Percentiles rank a stretch among this genome's conserved stretches.
These are phyloP conservation scores for Pinus albicaulis DNA, from an alignment of 75 land plant species.

Conservation along the genomic window DNA sequence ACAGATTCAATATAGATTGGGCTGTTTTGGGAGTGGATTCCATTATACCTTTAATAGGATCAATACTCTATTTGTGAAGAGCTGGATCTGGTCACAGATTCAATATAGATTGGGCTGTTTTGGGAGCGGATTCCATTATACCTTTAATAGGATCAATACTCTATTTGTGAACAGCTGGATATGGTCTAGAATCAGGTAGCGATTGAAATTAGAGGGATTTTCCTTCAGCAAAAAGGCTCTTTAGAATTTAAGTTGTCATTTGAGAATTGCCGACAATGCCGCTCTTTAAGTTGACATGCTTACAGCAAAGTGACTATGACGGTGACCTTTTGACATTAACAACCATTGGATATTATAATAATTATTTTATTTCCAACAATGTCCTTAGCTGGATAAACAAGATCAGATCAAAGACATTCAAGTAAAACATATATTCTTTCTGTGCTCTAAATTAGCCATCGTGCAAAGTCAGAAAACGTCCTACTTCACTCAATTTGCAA, in stretches of 20 bases:
- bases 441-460: too few species aligned
- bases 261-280: not conserved
- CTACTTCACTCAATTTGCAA: too few species aligned
- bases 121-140: not conserved
- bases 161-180: not conserved
- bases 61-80: not conserved
- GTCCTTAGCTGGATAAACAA: too few species aligned
- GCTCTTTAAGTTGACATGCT: not conserved
- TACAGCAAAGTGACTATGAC: too few species aligned
- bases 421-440: too few species aligned
- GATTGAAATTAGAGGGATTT: not conserved
- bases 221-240: not conserved
- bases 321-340: too few species aligned
- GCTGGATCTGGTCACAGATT: not conserved
- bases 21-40: too few species aligned
- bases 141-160: not conserved
- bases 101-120: too few species aligned
- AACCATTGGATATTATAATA: too few species aligned
- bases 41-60: not conserved
- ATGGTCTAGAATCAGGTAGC: not conserved
- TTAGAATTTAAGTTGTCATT: not conserved
- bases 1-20: not conserved
- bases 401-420: too few species aligned
- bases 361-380: too few species aligned
- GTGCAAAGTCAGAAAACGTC: too few species aligned